These are phyloP conservation scores for Colletotrichum magnum DNA, from an alignment of 2,329 filamentous ascomycete species.

Conservation along the genomic window DNA sequence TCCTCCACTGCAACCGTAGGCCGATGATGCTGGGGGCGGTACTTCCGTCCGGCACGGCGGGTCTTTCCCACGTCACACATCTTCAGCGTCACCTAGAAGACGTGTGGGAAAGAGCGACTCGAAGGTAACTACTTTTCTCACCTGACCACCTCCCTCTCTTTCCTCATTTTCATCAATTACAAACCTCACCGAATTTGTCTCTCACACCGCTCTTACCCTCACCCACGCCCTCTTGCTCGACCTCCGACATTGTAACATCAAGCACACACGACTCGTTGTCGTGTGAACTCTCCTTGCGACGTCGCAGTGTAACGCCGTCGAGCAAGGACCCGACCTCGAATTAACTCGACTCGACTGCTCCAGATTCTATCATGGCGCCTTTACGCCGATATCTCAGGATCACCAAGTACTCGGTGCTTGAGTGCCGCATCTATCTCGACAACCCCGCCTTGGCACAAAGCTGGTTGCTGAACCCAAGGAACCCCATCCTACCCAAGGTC, in stretches of 20 bases:
- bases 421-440: slow-evolving; percentile 96
- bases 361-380: slow-evolving; percentile 77
- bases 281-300: not conserved
- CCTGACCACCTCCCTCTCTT: not conserved
- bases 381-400: slow-evolving; percentile 92
- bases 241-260: not conserved
- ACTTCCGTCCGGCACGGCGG: slow-evolving; percentile 16
- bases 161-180: not conserved
- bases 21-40: not conserved
- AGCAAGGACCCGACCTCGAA: no score
- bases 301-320: no score
- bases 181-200: not conserved
- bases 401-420: slow-evolving; percentile 93
- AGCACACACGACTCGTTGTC: not conserved
- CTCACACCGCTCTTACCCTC: not conserved
- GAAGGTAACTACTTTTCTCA: not conserved
- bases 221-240: no score
- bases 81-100: slow-evolving; percentile 10
- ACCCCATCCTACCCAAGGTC: slow-evolving; percentile 84
- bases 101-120: not conserved
- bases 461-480: slow-evolving; percentile 85
- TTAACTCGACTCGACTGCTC: no score
- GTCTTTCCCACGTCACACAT: slow-evolving; percentile 20
- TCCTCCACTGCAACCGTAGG: not conserved
- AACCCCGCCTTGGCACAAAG: slow-evolving; percentile 85